Evolutionary conservation across 768 basidiomycete genomes (phyloP), one percentile per base, ranked within the genome.

Genomic region (Guyanaporus albipodus): DNA sequence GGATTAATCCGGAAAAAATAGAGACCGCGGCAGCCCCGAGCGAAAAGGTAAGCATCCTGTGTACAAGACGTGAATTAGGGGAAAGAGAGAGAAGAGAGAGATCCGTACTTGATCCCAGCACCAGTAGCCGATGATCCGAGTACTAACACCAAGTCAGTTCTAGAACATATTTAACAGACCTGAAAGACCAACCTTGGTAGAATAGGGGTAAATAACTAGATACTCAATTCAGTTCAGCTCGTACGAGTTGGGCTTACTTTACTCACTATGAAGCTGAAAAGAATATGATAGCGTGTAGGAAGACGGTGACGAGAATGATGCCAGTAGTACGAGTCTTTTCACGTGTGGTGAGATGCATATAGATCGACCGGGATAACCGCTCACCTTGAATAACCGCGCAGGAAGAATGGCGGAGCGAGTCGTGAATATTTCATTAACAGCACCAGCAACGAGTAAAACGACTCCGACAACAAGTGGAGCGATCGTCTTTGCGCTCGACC

Each of bases 41-140:
- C 1, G 87, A 88, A 61, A 72, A 91, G 1, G 87, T 73, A 3
- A 91, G 65, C 85, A 88, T 88, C 61, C 84, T 87, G 48, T 14
- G 37, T 14, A 31, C 5, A 17, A 2, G 7, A 6, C 6, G n/a
- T 60, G 28, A 47, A 45, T 15, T 14, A 15, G 43, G 17, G 3
- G 1, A n/a, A 26, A 23, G 4, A 8, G 2, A 34, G 1, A 12
- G 9, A 14, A 31, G 21, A 9, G 2, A 3, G 12, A n/a, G 32
- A 43, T 14, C 37, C 71, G 62, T 61, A 83, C 85, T 77, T 71
- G 18, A 89, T 73, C 41, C 85, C 85, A 22, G 86, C 76, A 37
- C 67, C 72, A 0, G 85, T 88, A 6, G 87, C 85, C 8, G 84
- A 84, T 0, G 85, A 73, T 1, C 88, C 88, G 11, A 89, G 74